A percentile compares a stretch with the other conserved stretches of the same genome.
These are phyloP conservation scores for Didymella keratinophila DNA, from an alignment of 2,329 filamentous ascomycete species.

Conservation along the genomic window DNA sequence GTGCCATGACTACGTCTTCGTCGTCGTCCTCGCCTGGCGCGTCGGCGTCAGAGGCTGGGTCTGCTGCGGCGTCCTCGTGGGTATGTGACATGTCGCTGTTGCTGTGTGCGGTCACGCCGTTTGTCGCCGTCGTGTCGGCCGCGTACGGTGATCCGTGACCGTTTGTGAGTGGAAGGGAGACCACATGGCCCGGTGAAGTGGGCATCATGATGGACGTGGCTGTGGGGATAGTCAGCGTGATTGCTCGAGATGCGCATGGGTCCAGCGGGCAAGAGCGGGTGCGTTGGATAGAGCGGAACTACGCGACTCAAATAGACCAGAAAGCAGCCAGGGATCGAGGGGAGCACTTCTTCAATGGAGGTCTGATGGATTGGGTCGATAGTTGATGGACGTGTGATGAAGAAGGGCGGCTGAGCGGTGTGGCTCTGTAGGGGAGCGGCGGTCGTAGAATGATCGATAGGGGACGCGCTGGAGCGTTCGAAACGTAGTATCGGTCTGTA, in stretches of 20 bases:
- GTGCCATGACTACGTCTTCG: constrained; percentile 56
- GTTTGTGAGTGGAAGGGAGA: constrained; percentile 70
- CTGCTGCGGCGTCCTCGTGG: constrained; percentile 61
- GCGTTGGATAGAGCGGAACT: constrained; percentile 46
- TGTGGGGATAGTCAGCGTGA: constrained; percentile 56
- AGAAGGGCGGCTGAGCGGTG: constrained; percentile 34
- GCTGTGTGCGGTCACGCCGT: constrained; percentile 63
- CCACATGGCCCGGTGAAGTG: constrained; percentile 68
- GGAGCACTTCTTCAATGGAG: constrained; percentile 41
- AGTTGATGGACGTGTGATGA: constrained; percentile 45
- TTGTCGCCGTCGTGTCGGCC: constrained; percentile 55
- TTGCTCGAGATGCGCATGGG: constrained; percentile 44
- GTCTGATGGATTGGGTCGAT: constrained; percentile 51
- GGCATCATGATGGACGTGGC: constrained; percentile 70
- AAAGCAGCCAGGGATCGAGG: constrained; percentile 40
- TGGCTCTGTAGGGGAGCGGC: constrained; percentile 32
- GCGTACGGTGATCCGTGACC: constrained; percentile 68
- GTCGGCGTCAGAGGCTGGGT: constrained; percentile 51
- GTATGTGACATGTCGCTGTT: constrained; percentile 81
- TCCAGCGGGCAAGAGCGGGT: constrained; percentile 44
- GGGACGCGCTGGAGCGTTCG: constrained; percentile 25
- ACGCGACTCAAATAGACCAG: constrained; percentile 55
- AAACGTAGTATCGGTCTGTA: constrained; percentile 23
- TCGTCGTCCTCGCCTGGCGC: constrained; percentile 50
- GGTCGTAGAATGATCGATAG: constrained; percentile 24